phyloP scores from a whole-genome alignment of 805 yeast genomes.

The Teunomyces kruisii region DNA sequence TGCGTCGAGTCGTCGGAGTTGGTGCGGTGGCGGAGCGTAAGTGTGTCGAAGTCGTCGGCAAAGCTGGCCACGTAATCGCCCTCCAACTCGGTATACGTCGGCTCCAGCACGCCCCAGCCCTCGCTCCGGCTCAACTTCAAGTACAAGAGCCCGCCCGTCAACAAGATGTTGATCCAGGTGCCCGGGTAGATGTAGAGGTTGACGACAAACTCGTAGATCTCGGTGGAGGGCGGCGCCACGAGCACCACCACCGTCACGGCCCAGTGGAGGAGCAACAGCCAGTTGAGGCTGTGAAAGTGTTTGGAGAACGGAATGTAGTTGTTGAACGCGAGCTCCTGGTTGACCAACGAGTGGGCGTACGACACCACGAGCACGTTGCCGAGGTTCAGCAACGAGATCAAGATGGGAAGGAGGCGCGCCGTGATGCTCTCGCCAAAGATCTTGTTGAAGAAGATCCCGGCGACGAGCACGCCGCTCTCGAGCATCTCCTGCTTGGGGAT shows the following conservation, averaged over 20 bases:
- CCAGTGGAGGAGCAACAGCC: constrained; percentile 57
- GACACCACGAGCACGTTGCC: constrained; percentile 67
- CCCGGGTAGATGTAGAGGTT: constrained; percentile 65
- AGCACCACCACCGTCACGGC: constrained; percentile 52
- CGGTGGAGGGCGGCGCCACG: constrained; percentile 60
- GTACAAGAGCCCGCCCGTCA: constrained; percentile 54
- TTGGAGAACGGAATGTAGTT: constrained; percentile 50
- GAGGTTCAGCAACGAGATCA: constrained; percentile 60
- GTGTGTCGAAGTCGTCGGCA: neutral
- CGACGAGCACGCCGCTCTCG: constrained; percentile 60
- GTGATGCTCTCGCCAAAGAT: constrained; percentile 58
- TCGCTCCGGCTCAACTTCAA: constrained; percentile 43
- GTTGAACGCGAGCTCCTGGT: constrained; percentile 56
- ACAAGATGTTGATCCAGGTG: constrained; percentile 54
- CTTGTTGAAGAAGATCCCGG: constrained; percentile 59
- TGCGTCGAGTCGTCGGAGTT: constrained; percentile 1
- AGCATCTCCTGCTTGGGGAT: constrained; percentile 48
- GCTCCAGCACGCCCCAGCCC: constrained; percentile 34
- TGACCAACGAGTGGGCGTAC: constrained; percentile 59
- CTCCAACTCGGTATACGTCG: constrained; percentile 3
- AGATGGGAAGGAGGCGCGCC: constrained; percentile 48
- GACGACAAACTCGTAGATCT: constrained; percentile 62
- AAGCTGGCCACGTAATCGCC: constrained; percentile 4
- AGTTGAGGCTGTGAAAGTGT: constrained; percentile 41
- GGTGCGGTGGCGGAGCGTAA: neutral